Base-by-base conservation (phyloP, 1,284 basidiomycete genomes). In the Exsudoporus floridanus region DNA sequence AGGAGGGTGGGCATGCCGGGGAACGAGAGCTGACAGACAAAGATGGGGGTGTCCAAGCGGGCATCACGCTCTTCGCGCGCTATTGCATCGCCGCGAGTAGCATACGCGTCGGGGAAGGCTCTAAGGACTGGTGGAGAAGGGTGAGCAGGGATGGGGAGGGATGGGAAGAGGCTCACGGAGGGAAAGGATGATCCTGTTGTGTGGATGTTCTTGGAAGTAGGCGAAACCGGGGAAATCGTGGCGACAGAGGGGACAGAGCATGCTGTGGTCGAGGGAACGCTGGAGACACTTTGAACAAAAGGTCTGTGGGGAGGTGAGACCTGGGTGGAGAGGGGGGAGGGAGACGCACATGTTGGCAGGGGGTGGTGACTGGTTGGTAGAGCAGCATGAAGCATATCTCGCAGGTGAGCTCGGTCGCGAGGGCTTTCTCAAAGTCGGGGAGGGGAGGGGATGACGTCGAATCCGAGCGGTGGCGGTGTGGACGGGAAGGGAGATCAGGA, bases 231-330 rank as follows among this genome's bases (percentile, higher is more conserved):
- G 91, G 31, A 95, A 77, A 36, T 79, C 77, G 54, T 88, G 78
- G 50, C 94, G 81, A 71, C 94, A 98, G 8, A 97, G 76, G 1
- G 95, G 95, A 69, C 94, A 98, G 16, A 81, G 73, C 41, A 77
- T 71, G 57, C 80, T 87, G 71, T 98, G 92, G 69, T 98, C 94
- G 55, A 96, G 79, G 8, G 92, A 89, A 43, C 94, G 86, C 52
- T 92, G 86, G 25, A 98, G 81, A 72, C 94, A 98, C 61, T 83
- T 84, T 12, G 82, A 78, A 70, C 96, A 98, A 71, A 95, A 98
- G 0, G 94, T 95, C 89, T 94, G 66, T 4, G 19, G 31, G 38
- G 27, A 42, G 33, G 42, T 54, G 54, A 65, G 61, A 55, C 43
- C 33, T 16, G 42, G 28, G 46, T 14, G 36, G 51, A 37, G 21